These are phyloP conservation scores for Liquidambar formosana DNA, from an alignment of 164 flowering plant species.

Conservation along the genomic window DNA sequence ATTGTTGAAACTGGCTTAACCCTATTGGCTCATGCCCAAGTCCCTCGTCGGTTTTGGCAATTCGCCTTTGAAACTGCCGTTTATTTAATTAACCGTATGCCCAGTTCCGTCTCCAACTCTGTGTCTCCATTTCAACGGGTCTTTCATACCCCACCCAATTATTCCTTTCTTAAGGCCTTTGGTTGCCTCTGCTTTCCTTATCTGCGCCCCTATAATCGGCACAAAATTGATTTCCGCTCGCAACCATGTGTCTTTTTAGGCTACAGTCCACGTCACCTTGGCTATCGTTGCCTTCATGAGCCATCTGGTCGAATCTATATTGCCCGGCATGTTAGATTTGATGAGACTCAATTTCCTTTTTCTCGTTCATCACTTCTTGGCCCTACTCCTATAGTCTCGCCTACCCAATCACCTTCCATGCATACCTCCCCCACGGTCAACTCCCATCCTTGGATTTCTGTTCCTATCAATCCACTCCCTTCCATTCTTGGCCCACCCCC, in stretches of 20 bases:
- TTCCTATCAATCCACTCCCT: no score
- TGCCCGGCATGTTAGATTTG: not conserved
- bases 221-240: no score
- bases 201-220: not conserved
- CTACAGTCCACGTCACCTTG: not conserved
- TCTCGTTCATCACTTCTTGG: not conserved
- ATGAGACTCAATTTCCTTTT: not conserved
- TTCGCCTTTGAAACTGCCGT: not conserved
- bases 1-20: conserved; percentile 4
- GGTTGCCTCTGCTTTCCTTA: not conserved
- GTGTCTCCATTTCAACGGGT: no score
- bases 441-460: no score
- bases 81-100: not conserved
- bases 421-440: no score
- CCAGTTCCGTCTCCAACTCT: no score
- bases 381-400: no score
- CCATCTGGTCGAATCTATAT: not conserved
- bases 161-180: no score
- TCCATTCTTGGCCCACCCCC: no score
- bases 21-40: not conserved
- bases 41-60: not conserved
- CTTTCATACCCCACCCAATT: no score
- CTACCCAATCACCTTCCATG: no score
- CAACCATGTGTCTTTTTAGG: no score
- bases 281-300: not conserved